Evolutionary conservation across 352 stramenopile genomes (phyloP), one percentile per base, ranked within the genome.

Genomic region (Pythium insidiosum): DNA sequence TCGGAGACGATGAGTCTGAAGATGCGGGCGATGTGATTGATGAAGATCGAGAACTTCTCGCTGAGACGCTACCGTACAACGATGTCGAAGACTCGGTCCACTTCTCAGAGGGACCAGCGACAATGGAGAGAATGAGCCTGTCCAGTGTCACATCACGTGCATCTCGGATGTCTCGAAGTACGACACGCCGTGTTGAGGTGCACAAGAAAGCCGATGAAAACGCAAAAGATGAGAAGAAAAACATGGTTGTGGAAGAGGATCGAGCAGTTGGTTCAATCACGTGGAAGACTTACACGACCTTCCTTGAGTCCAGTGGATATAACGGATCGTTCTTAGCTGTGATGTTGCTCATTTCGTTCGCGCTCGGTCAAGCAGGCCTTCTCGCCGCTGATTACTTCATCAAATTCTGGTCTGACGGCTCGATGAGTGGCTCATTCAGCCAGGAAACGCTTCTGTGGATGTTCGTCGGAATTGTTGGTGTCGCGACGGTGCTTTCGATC

Each of bases 401-500:
- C 24, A 62, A 33, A n/a, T 62, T 49, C 38, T 62, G 54, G 54
- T 52, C 54, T 0, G 38, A 62, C 21, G 54, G 33, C 38, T 61
- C 12, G 22, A 23, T 12, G 12, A 35, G 18, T 38, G 52, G 12
- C 44, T 24, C 16, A 16, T 16, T 5, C 31, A n/a, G 29, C 18
- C 31, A 62, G 33, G 41, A 16, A n/a, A 36, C 36, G 13, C 38
- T 56, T 6, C 18, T 56, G 21, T 56, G 47, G 40, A 15, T 56
- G 20, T 61, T 56, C n/a, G 11, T 61, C 10, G 45, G 23, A 1
- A 40, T 56, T 28, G 47, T 46, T 0, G 36, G 21, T 5, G 24
- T 29, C 21, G 64, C 66, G 9, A 63, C 75, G 33, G 16, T 73
- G 15, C 39, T 59, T 11, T 47, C 47, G 4, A 39, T 49, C 6